Evolutionary conservation across 23 red algal genomes (phyloP).

Genomic region (Cyanidioschyzon merolae): DNA sequence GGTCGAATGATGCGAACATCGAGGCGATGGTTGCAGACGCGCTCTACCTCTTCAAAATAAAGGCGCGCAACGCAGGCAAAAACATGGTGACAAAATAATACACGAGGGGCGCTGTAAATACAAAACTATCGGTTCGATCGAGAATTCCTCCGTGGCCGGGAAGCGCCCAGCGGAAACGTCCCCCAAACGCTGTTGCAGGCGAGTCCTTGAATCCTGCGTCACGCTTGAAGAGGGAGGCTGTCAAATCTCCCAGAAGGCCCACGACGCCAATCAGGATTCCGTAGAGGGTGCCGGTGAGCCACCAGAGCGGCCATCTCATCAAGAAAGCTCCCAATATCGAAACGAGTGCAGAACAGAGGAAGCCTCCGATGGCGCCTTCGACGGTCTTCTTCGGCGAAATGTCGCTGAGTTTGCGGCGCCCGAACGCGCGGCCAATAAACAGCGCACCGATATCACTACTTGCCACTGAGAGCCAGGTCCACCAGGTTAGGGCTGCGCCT

Average conservation of each 20-base stretch:
- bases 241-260: constrained; percentile 90
- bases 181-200: constrained; percentile 24
- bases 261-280: constrained; percentile 79
- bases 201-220: constrained; percentile 97
- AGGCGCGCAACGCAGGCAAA: constrained; percentile 33
- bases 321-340: constrained; percentile 65
- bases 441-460: constrained; percentile 81
- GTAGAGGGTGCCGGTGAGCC: constrained; percentile 71
- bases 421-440: constrained; percentile 60
- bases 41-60: no score
- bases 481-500: constrained; percentile 68
- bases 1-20: no score
- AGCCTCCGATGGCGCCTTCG: constrained; percentile 86
- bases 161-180: constrained; percentile 28
- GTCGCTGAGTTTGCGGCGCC: constrained; percentile 40
- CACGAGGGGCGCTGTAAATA: constrained; percentile 80
- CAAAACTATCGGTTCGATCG: constrained; percentile 82
- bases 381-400: constrained; percentile 91
- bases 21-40: no score
- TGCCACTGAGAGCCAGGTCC: constrained; percentile 85
- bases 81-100: constrained; percentile 79
- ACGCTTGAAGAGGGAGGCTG: constrained; percentile 85
- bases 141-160: constrained; percentile 96
- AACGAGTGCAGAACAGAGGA: constrained; percentile 52
- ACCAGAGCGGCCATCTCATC: constrained; percentile 83